Conservation (phyloP, 1,139 yeast species). For the Saccharomyces hybrid region DNA sequence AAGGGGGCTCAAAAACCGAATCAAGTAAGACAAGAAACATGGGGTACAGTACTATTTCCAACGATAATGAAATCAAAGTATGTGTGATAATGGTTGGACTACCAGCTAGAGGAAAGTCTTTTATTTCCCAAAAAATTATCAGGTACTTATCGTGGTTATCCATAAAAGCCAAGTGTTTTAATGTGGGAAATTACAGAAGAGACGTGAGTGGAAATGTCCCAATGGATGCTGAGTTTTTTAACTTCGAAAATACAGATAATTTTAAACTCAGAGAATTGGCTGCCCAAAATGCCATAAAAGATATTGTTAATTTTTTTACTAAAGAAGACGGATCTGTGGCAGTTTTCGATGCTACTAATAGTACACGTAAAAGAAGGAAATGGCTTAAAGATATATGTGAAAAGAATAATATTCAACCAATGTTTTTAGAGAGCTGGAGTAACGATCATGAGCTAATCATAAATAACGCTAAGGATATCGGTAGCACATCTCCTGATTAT, state of each 20-base stretch:
- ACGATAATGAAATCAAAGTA: slow-evolving; percentile 60
- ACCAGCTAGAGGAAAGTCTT: slow-evolving; percentile 62
- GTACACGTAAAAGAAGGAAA: slow-evolving; percentile 62
- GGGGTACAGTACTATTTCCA: slow-evolving; percentile 72
- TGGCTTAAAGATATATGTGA: slow-evolving; percentile 58
- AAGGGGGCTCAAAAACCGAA: neutral
- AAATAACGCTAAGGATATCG: slow-evolving; percentile 78
- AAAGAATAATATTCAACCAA: slow-evolving; percentile 68
- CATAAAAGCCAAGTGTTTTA: slow-evolving; percentile 77
- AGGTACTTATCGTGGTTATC: slow-evolving; percentile 89
- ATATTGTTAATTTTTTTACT: slow-evolving; percentile 81
- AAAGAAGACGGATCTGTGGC: slow-evolving; percentile 84
- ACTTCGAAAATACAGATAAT: slow-evolving; percentile 57
- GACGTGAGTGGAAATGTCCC: slow-evolving; percentile 41
- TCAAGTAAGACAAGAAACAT: slow-evolving; percentile 28
- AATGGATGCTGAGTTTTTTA: slow-evolving; percentile 72
- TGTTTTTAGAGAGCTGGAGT: slow-evolving; percentile 89
- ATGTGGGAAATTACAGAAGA: slow-evolving; percentile 81
- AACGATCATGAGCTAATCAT: slow-evolving; percentile 70
- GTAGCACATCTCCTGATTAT: slow-evolving; percentile 83
- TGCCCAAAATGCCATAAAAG: slow-evolving; percentile 63
- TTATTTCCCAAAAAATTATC: slow-evolving; percentile 66
- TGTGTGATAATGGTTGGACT: slow-evolving; percentile 72
- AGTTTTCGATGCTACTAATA: slow-evolving; percentile 81
- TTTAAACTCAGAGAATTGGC: slow-evolving; percentile 58